Evolutionary conservation across 768 basidiomycete genomes (phyloP).

Genomic region (Rhodotorula taiwanensis): DNA sequence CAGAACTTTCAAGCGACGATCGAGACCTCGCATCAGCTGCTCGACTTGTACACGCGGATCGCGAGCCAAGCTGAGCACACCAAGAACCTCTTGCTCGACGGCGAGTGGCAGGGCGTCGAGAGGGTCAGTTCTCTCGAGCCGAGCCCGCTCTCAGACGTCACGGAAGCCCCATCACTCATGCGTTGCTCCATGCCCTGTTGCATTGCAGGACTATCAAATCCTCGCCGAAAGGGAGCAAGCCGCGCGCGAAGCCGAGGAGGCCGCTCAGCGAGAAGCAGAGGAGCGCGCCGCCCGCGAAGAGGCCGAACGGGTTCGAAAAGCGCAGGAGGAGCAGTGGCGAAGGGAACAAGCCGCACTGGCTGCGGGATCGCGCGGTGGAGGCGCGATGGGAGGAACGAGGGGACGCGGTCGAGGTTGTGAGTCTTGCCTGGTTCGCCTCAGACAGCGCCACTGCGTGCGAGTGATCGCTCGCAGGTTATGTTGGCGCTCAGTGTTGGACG

Average conservation of each 20-base stretch:
- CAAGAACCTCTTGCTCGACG: slow-evolving; percentile 44
- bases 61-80: slow-evolving; percentile 47
- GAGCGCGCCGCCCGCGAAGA: background rate
- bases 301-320: background rate
- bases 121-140: slow-evolving; percentile 37
- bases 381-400: background rate
- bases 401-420: background rate
- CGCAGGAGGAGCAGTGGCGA: background rate
- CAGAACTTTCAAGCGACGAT: slow-evolving; percentile 29
- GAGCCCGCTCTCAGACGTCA: too few species aligned
- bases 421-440: background rate
- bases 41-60: slow-evolving; percentile 46
- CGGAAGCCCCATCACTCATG: background rate
- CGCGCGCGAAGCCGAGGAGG: background rate
- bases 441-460: too few species aligned
- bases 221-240: background rate
- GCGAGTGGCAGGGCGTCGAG: slow-evolving; percentile 43
- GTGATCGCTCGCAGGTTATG: too few species aligned
- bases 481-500: too few species aligned
- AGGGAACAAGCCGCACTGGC: background rate
- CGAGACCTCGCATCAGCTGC: slow-evolving; percentile 41
- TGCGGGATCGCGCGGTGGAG: background rate
- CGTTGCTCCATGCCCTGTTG: background rate
- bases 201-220: slow-evolving; percentile 11
- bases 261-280: background rate